Evolutionary conservation across 257 asterid species (phyloP).

Genomic region (Plantago elongata): DNA sequence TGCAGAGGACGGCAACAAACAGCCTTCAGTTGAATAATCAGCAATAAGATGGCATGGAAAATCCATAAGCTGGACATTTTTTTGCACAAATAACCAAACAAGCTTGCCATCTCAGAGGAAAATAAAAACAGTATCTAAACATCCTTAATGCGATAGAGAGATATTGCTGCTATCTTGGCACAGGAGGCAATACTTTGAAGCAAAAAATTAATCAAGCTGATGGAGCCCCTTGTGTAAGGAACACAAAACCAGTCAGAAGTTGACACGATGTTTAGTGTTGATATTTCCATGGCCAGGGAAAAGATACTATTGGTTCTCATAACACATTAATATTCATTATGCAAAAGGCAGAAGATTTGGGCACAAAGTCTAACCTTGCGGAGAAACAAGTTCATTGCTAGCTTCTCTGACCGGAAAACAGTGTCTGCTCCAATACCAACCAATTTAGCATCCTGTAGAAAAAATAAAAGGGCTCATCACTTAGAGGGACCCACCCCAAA

Average conservation of each 20-base stretch:
- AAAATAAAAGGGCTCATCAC: too few relatives aligned
- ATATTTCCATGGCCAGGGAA: background rate
- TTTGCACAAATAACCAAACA: too few relatives aligned
- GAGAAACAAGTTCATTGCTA: constrained; percentile 41
- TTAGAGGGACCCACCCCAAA: too few relatives aligned
- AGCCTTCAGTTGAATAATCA: too few relatives aligned
- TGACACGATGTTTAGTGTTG: background rate
- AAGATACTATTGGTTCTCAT: background rate
- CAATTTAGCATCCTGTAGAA: constrained; percentile 32
- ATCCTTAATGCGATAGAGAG: background rate
- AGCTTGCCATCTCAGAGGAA: background rate
- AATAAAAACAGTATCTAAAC: background rate
- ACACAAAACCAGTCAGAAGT: too few relatives aligned
- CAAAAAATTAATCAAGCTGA: too few relatives aligned
- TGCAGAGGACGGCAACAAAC: background rate
- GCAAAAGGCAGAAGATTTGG: constrained; percentile 16
- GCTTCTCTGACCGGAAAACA: constrained; percentile 35
- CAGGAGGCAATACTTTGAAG: background rate
- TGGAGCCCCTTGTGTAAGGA: too few relatives aligned
- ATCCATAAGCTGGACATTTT: too few relatives aligned
- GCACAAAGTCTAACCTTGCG: constrained; percentile 49
- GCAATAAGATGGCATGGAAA: too few relatives aligned
- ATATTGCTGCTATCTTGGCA: background rate
- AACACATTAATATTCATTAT: background rate
- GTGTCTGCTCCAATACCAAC: constrained; percentile 26